phyloP scores from a whole-genome alignment of 768 basidiomycete genomes.

The Kwoniella mangroviensis region DNA sequence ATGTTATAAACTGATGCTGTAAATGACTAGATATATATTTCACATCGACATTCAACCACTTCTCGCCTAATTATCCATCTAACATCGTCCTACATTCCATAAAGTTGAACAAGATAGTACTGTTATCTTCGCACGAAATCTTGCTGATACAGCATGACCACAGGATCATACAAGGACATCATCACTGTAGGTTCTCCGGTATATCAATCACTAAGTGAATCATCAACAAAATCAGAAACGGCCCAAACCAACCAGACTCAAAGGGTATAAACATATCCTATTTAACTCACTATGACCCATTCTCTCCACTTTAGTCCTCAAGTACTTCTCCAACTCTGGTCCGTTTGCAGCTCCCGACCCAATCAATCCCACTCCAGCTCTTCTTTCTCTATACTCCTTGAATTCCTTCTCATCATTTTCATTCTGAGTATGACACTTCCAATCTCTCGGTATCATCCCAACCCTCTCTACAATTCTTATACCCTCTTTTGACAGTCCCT shows the following conservation, averaged over 20 bases:
- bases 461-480: conserved; percentile 81
- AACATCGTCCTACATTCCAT: too few relatives aligned
- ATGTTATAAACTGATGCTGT: too few relatives aligned
- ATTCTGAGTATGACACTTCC: conserved; percentile 59
- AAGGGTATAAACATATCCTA: background rate
- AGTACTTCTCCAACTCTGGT: conserved; percentile 88
- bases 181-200: conserved; percentile 21
- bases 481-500: conserved; percentile 81
- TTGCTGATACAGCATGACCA: background rate
- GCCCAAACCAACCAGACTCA: background rate
- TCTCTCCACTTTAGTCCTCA: conserved; percentile 90
- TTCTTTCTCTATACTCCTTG: conserved; percentile 60
- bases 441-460: conserved; percentile 91
- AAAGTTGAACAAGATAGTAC: too few relatives aligned
- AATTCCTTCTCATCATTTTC: conserved; percentile 32
- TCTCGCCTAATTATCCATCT: too few relatives aligned
- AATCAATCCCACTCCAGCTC: conserved; percentile 75
- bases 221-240: background rate
- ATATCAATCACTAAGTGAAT: conserved; percentile 41
- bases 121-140: background rate
- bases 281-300: conserved; percentile 77
- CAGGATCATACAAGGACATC: background rate
- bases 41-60: too few relatives aligned
- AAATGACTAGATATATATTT: too few relatives aligned
- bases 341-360: conserved; percentile 77